These are phyloP conservation scores for Dioszegia aurantiaca DNA, from an alignment of 768 basidiomycete genomes.

Conservation along the genomic window DNA sequence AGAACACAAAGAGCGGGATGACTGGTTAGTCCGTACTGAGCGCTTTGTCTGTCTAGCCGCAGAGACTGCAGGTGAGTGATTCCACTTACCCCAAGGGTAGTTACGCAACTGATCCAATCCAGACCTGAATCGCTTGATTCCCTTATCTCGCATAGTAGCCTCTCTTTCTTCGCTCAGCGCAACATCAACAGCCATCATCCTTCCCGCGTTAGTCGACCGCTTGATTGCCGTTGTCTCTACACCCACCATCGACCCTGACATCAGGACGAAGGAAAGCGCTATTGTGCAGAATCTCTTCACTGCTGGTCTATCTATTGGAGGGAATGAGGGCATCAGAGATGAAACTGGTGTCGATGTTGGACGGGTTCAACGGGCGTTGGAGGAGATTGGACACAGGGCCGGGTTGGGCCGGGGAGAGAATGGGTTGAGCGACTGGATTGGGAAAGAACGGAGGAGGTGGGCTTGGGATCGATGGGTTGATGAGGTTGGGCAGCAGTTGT, in stretches of 20 bases:
- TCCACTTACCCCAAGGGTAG: background rate
- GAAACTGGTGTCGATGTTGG: constrained; percentile 8
- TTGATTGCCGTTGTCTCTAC: constrained; percentile 4
- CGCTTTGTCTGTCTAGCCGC: constrained; percentile 5
- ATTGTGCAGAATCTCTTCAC: constrained; percentile 22
- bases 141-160: background rate
- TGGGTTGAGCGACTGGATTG: constrained; percentile 35
- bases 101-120: background rate
- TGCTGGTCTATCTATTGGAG: constrained; percentile 18
- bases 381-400: constrained; percentile 23
- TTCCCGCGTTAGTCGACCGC: constrained; percentile 1
- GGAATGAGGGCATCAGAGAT: background rate
- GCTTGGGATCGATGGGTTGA: constrained; percentile 13
- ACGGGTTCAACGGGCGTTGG: constrained; percentile 12
- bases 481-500: background rate
- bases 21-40: constrained; percentile 16
- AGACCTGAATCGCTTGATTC: constrained; percentile 9
- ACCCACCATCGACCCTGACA: background rate
- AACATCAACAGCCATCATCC: constrained; percentile 5
- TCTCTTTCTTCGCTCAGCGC: background rate
- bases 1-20: constrained; percentile 1
- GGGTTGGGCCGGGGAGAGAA: constrained; percentile 5
- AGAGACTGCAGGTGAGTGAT: constrained; percentile 10
- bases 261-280: background rate
- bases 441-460: constrained; percentile 19